These are phyloP conservation scores for Dactylonectria macrodidyma DNA, from an alignment of 2,329 filamentous ascomycete genomes.

Conservation along the genomic window DNA sequence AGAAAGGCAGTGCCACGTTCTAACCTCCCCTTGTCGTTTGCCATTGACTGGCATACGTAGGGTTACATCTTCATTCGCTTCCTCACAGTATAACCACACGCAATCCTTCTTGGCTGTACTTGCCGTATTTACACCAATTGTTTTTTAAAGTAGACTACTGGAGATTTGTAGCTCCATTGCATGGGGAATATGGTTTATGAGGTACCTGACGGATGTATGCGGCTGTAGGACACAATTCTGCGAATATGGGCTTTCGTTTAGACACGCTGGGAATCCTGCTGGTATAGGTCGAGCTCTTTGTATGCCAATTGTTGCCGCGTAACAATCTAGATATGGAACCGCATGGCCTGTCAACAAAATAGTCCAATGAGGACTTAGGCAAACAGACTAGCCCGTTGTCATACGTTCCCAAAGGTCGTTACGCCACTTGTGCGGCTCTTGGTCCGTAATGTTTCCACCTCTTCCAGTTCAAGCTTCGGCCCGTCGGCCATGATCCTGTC, in stretches of 20 bases:
- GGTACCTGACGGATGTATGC: constrained; percentile 1
- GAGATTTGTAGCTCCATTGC: constrained; percentile 20
- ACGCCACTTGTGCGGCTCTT: constrained; percentile 47
- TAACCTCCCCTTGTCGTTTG: background rate
- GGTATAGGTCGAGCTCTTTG: constrained; percentile 22
- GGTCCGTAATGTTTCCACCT: constrained; percentile 51
- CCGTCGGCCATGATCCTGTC: constrained; percentile 70
- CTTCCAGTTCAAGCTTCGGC: constrained; percentile 54
- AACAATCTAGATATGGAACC: constrained; percentile 17
- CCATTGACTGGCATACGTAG: constrained; percentile 28
- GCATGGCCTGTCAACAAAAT: background rate
- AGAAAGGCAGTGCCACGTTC: background rate
- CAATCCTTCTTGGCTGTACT: constrained; percentile 10
- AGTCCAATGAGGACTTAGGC: constrained; percentile 17
- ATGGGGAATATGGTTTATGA: constrained; percentile 2
- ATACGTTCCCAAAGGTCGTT: constrained; percentile 44
- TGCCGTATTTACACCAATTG: constrained; percentile 20
- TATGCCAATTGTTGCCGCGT: constrained; percentile 23
- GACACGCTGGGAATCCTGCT: constrained; percentile 1
- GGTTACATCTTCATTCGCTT: constrained; percentile 29
- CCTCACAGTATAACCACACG: constrained; percentile 16
- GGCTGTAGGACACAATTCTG: background rate
- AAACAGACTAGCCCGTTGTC: constrained; percentile 13
- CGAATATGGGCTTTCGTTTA: constrained; percentile 10
- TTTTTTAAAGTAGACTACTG: constrained; percentile 16